These are phyloP conservation scores for Thraustochytrium sp. DNA, from an alignment of 352 stramenopile genomes.

Conservation along the genomic window DNA sequence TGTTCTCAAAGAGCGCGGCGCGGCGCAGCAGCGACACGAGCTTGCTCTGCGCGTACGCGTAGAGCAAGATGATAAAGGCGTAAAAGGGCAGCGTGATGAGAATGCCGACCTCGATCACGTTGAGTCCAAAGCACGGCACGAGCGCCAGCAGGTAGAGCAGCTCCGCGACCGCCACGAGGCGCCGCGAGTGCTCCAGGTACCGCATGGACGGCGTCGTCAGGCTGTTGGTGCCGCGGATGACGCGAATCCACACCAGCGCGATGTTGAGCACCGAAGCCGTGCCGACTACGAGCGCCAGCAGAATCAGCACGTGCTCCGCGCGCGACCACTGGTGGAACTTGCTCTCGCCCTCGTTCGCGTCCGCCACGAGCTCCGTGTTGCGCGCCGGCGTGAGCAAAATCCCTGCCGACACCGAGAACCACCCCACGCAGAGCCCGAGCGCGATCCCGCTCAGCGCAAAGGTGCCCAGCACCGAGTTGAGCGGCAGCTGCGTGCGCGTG, in stretches of 20 bases:
- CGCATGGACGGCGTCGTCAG: background rate
- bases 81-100: background rate
- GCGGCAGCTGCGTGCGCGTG: background rate
- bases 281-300: background rate
- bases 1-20: background rate
- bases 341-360: background rate
- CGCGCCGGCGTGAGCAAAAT: background rate
- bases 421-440: background rate
- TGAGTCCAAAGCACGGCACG: background rate
- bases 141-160: background rate
- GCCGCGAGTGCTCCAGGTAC: background rate
- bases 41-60: background rate
- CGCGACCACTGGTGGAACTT: background rate
- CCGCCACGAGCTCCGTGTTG: background rate
- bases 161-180: background rate
- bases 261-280: slow-evolving; percentile 3
- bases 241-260: background rate
- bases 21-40: background rate
- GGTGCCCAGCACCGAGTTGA: background rate
- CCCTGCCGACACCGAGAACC: background rate
- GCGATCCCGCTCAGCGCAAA: background rate
- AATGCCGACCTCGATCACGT: background rate
- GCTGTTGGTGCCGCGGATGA: background rate
- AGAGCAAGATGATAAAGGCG: background rate
- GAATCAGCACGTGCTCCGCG: background rate